Conservation (phyloP, 2,329 filamentous ascomycete genomes). For the Fusarium armeniacum region DNA sequence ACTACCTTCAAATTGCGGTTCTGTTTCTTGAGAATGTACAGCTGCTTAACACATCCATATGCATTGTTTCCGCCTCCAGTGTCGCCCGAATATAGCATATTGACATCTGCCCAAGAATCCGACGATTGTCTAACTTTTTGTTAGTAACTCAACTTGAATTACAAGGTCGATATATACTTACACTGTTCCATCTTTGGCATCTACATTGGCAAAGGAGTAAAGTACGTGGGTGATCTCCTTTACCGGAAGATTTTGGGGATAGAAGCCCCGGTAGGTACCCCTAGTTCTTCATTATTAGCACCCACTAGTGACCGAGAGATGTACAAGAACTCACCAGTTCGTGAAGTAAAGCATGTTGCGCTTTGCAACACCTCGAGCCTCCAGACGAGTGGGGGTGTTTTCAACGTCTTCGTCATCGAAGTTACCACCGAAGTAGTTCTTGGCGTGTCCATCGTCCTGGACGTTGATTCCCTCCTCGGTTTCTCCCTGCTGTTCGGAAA, state of each 20-base stretch:
- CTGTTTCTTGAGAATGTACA: conserved; percentile 80
- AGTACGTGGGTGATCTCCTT: conserved; percentile 81
- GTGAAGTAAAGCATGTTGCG: conserved; percentile 67
- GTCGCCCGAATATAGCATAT: conserved; percentile 78
- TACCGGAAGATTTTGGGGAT: conserved; percentile 76
- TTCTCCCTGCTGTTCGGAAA: conserved; percentile 8
- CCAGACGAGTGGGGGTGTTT: conserved; percentile 24
- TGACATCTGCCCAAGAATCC: conserved; percentile 62
- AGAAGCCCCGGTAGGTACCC: conserved; percentile 78
- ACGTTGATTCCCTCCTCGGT: neutral
- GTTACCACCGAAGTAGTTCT: conserved; percentile 30
- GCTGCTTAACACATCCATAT: conserved; percentile 83
- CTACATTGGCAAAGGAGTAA: conserved; percentile 68
- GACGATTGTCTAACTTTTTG: conserved; percentile 34
- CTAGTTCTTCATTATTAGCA: conserved; percentile 60
- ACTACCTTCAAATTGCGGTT: conserved; percentile 80
- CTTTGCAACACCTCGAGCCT: conserved; percentile 34
- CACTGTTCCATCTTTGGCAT: conserved; percentile 60
- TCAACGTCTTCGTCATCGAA: conserved; percentile 23
- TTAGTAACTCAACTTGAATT: neutral
- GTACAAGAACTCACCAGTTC: conserved; percentile 61
- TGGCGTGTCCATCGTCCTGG: conserved; percentile 8
- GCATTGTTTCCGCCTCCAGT: conserved; percentile 74
- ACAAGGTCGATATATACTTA: conserved; percentile 49
- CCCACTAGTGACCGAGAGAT: neutral